Evolutionary conservation across 2,329 filamentous ascomycete genomes (phyloP), one percentile per base, ranked within the genome.

Genomic region (Verticillium longisporum): DNA sequence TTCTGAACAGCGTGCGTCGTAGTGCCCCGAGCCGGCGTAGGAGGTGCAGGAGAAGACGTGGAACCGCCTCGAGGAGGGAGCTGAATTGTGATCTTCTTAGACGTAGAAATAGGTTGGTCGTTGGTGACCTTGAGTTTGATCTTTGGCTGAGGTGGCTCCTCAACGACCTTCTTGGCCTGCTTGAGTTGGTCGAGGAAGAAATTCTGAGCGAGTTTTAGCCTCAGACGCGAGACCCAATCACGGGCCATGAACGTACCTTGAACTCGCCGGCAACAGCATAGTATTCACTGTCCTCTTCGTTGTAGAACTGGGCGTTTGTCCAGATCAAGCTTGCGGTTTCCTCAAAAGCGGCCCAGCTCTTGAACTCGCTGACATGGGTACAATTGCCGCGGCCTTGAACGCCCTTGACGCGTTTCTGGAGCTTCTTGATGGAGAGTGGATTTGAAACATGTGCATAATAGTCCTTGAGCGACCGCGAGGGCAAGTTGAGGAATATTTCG

Each of bases 221-320:
- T 26, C 14, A 15, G 13, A 34, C 15, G 33, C 10, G 33, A 1
- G 6, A 45, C 9, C 15, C 10, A 26, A 34, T 21, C 41, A 41
- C 32, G 5, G 34, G 11, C 14, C 14, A 10, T 13, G 2, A 32
- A 21, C 68, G 57, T 77, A 91, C 91, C 84, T 96, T 88, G 6
- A 97, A 83, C 62, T 95, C 87, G 57, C 87, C 84, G 0, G 92
- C 91, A 63, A 95, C 79, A 26, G 84, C 80, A 65, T 88, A 91
- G 58, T 97, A 93, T 15, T 92, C 89, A 69, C 93, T 97, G 4
- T 89, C 90, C 70, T 97, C 92, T 73, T 97, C 91, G 67, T 97
- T 97, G 78, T 94, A 97, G 62, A 88, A 88, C 69, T 87, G 89
- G 0, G 92, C 92, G 73, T 97, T 97, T 57, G 83, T 83, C 93